phyloP scores from a whole-genome alignment of 1,284 basidiomycete species.

The Austropuccinia psidii region DNA sequence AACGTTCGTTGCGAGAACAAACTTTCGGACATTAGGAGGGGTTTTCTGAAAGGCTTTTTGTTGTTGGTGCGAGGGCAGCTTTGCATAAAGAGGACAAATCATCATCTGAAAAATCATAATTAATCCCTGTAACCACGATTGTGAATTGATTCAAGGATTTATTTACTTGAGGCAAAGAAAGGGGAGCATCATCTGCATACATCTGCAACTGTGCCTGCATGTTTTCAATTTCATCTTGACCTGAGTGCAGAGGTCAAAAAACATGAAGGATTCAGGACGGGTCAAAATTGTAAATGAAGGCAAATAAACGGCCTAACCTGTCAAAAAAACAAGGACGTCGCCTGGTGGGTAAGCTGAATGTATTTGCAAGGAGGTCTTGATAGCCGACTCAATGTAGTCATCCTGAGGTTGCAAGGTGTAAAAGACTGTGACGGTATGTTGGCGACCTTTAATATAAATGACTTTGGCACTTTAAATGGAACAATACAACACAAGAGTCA shows the following conservation, averaged over 20 bases:
- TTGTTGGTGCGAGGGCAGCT: slow-evolving; percentile 69
- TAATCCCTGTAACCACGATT: slow-evolving; percentile 51
- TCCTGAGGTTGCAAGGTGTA: slow-evolving; percentile 64
- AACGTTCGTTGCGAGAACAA: slow-evolving; percentile 89
- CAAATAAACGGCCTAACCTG: slow-evolving; percentile 53
- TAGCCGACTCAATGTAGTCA: slow-evolving; percentile 81
- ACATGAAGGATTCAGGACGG: slow-evolving; percentile 4
- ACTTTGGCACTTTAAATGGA: slow-evolving; percentile 61
- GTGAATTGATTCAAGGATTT: neutral
- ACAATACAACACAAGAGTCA: slow-evolving; percentile 39
- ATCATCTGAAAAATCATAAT: slow-evolving; percentile 56
- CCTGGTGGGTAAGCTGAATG: slow-evolving; percentile 71
- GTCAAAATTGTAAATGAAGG: neutral
- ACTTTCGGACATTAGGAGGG: slow-evolving; percentile 67
- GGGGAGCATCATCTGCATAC: slow-evolving; percentile 48
- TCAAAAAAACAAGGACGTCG: slow-evolving; percentile 87
- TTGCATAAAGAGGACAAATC: slow-evolving; percentile 73
- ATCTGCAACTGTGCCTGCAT: slow-evolving; percentile 64
- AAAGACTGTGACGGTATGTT: slow-evolving; percentile 64
- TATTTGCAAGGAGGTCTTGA: slow-evolving; percentile 83
- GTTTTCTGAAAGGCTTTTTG: slow-evolving; percentile 66
- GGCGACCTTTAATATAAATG: slow-evolving; percentile 82
- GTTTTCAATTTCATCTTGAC: slow-evolving; percentile 94
- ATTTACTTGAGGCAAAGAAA: slow-evolving; percentile 39
- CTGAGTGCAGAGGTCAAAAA: slow-evolving; percentile 47